Base-by-base conservation (phyloP, 768 basidiomycete genomes). In the Sporobolomyces pararoseus region DNA sequence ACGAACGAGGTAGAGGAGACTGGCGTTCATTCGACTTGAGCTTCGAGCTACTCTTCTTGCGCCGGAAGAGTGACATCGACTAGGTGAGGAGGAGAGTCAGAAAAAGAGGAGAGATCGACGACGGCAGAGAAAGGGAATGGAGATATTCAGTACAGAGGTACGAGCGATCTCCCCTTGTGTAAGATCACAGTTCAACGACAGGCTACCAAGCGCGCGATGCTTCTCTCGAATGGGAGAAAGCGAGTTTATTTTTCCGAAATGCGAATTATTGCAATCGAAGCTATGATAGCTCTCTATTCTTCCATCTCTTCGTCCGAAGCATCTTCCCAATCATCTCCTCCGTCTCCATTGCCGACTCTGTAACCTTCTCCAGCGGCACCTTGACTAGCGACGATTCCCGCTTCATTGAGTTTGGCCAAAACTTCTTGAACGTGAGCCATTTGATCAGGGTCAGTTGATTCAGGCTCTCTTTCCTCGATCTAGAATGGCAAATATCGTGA, bases 391-490 rank as follows among this genome's bases (percentile, higher is more conserved):
- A 75, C 67, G 19, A 70, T 57, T 17, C 72, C 74, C 0, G 67
- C 67, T 27, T 60, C 69, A n/a, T 76, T 71, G 78, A 99, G 87
- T 80, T 94, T 94, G 77, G 91, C 91, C 85, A 98, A 91, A 84
- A 83, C 80, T 76, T 82, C 81, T 75, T 80, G 77, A 89, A 96
- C 82, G 75, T 79, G 75, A 49, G 27, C 63, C 55, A 72, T 53
- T 60, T 73, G 73, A 47, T 75, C 75, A 27, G 65, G 66, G 50
- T 77, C 75, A 1, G 62, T 52, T 5, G 53, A 42, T 19, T 68
- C 39, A 17, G 74, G 57, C 13, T 75, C 67, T 2, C 65, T 57
- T 13, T 65, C 66, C 21, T 75, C 65, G 14, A 75, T 54, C 73
- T 75, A 72, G 21, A n/a, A 7, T 21, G 0, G 12, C 6, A 42